Evolutionary conservation across 1,284 basidiomycete species (phyloP).

Genomic region (Apiotrichum siamense): DNA sequence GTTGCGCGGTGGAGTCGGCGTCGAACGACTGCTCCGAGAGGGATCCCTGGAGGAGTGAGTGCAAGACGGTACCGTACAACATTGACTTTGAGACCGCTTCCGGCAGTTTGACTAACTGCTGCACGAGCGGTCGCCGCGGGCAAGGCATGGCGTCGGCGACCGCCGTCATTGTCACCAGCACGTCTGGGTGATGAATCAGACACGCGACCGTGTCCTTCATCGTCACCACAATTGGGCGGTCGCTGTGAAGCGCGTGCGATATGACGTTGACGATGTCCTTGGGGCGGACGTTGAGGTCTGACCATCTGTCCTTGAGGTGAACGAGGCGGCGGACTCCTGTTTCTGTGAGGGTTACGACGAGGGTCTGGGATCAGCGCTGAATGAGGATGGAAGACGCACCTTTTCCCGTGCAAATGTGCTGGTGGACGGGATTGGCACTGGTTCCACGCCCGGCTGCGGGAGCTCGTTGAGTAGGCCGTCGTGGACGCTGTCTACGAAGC

Average conservation of each 20-base stretch:
- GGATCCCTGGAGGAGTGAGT: conserved; percentile 78
- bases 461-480: conserved; percentile 17
- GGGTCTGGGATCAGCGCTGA: conserved; percentile 19
- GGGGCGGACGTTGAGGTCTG: conserved; percentile 39
- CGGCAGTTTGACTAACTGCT: conserved; percentile 57
- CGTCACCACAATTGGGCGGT: conserved; percentile 29
- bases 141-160: conserved; percentile 77
- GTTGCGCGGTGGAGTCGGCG: conserved; percentile 23
- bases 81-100: conserved; percentile 49
- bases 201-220: conserved; percentile 40
- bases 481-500: conserved; percentile 25
- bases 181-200: conserved; percentile 79
- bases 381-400: conserved; percentile 4
- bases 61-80: conserved; percentile 83
- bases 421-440: conserved; percentile 7
- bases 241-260: conserved; percentile 33
- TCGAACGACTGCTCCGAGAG: conserved; percentile 48
- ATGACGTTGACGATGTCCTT: conserved; percentile 75
- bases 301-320: conserved; percentile 44
- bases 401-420: conserved; percentile 19
- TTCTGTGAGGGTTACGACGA: conserved; percentile 20
- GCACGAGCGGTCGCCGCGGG: conserved; percentile 70
- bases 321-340: conserved; percentile 20
- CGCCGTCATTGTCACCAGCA: conserved; percentile 79
- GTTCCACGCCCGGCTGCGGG: background rate